Evolutionary conservation across 2,329 filamentous ascomycete genomes (phyloP).

Genomic region (Trichoderma sp.): DNA sequence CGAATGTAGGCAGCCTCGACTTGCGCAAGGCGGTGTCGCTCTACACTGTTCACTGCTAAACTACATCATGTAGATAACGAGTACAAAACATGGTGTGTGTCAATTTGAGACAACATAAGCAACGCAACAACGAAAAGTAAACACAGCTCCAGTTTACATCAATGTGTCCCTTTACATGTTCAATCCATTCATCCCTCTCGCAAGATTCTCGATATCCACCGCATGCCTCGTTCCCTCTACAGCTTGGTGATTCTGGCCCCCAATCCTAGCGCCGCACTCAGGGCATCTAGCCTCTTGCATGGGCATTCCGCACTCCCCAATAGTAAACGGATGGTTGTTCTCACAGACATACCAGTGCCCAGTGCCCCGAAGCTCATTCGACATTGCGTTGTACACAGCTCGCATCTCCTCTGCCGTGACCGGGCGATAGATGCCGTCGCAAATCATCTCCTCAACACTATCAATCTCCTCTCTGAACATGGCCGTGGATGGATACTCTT

Average conservation of each 20-base stretch:
- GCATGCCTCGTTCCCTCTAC: conserved; percentile 54
- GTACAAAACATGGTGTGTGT: neutral
- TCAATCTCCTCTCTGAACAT: neutral
- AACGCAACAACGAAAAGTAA: neutral
- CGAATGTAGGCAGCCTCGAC: neutral
- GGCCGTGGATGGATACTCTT: conserved; percentile 3
- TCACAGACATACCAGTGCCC: conserved; percentile 38
- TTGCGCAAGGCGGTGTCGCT: neutral
- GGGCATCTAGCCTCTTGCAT: conserved; percentile 63
- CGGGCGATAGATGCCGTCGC: conserved; percentile 40
- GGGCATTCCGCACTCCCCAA: conserved; percentile 67
- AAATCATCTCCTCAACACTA: conserved; percentile 25
- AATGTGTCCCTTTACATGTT: neutral
- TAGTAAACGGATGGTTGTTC: conserved; percentile 50
- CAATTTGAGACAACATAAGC: neutral
- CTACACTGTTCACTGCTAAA: neutral
- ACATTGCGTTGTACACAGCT: conserved; percentile 50
- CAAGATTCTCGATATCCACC: conserved; percentile 22
- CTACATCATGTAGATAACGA: neutral
- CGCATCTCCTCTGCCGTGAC: conserved; percentile 45
- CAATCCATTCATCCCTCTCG: neutral
- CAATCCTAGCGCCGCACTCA: conserved; percentile 59
- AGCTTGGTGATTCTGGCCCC: conserved; percentile 53
- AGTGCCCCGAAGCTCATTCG: conserved; percentile 41
- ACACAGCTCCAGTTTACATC: neutral